Evolutionary conservation across 169 alveolate genomes (phyloP), one percentile per base, ranked within the genome.

Genomic region (Plasmodium cynomolgi): DNA sequence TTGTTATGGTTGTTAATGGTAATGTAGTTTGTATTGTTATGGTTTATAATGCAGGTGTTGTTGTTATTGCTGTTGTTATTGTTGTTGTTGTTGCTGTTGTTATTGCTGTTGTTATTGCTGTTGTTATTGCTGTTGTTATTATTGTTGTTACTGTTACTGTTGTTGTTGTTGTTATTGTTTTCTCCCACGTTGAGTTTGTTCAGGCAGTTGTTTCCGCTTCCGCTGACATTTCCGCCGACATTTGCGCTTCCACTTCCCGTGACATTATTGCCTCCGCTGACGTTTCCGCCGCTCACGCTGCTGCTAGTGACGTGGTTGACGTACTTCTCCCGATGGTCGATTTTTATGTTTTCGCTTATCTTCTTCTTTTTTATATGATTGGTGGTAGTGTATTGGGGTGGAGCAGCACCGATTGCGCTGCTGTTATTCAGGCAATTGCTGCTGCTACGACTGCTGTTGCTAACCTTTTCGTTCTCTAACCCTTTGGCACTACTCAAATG

Each of bases 1-100:
- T 84, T 84, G 17, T 71, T 84, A 29, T 68, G 58, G 50, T 84
- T 84, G 23, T 84, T 84, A n/a, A 82, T 50, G 33, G 68, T 84
- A 23, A 84, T 62, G 50, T 68, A 84, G 50, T 84, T 84, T 1
- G 83, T 71, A 41, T 71, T 84, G 80, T 82, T 56, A n/a, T 80
- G 47, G 71, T 54, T 56, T 29, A 50, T 82, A 8, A 62, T 84
- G 41, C 92, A 84, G 29, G 92, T 39, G 33, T 81, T 81, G n/a
- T 68, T 68, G n/a, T 68, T 68, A 3, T 20, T 29, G 31, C 4
- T 23, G 31, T 8, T 68, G 39, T 23, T 68, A 8, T 68, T 62
- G 15, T 44, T 41, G 34, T 20, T 62, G 75, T 62, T 62, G 75
- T 62, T 26, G 8, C 4, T 17, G 4, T n/a, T 58, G 31, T 15